Evolutionary conservation across 495 filamentous ascomycete species (phyloP).

Genomic region (Penicillium chermesinum): DNA sequence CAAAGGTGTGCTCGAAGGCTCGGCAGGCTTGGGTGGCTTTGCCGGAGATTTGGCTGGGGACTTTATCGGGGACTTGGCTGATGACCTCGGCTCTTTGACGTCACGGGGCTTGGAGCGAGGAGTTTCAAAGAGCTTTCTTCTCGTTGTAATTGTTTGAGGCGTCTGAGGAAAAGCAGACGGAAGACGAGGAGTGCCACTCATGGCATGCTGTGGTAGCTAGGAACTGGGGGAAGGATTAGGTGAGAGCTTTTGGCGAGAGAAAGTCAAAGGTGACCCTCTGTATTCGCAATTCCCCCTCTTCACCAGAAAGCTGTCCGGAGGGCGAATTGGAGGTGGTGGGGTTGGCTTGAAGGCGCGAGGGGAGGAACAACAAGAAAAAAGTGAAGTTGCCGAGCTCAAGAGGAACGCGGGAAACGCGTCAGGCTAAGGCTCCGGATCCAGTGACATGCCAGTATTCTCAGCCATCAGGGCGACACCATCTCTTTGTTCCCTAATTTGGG

Average conservation of each 20-base stretch:
- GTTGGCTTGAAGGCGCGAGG: not conserved
- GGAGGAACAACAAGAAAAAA: slow-evolving; percentile 16
- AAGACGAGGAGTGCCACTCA: slow-evolving; percentile 70
- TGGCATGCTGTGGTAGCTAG: slow-evolving; percentile 52
- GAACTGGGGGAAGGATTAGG: slow-evolving; percentile 1
- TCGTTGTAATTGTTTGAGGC: slow-evolving; percentile 44
- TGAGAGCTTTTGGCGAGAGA: not conserved
- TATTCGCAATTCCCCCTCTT: not conserved
- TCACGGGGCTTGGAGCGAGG: slow-evolving; percentile 27
- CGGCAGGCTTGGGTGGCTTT: slow-evolving; percentile 16
- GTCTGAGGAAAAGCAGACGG: slow-evolving; percentile 67
- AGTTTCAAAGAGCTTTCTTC: slow-evolving; percentile 28
- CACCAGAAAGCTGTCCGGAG: not conserved
- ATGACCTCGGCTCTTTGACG: slow-evolving; percentile 14
- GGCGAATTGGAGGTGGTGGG: not conserved
- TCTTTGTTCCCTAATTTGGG: too few relatives aligned
- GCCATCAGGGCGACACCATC: too few relatives aligned
- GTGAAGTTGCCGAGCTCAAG: slow-evolving; percentile 17
- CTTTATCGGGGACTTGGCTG: slow-evolving; percentile 8
- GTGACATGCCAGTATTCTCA: too few relatives aligned
- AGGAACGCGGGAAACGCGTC: slow-evolving; percentile 28
- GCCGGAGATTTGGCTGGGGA: slow-evolving; percentile 24
- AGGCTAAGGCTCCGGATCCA: too few relatives aligned
- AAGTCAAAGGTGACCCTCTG: not conserved
- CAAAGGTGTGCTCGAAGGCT: slow-evolving; percentile 49